Conservation (phyloP, 805 yeast genomes). For the Myxozyma melibiosi region DNA sequence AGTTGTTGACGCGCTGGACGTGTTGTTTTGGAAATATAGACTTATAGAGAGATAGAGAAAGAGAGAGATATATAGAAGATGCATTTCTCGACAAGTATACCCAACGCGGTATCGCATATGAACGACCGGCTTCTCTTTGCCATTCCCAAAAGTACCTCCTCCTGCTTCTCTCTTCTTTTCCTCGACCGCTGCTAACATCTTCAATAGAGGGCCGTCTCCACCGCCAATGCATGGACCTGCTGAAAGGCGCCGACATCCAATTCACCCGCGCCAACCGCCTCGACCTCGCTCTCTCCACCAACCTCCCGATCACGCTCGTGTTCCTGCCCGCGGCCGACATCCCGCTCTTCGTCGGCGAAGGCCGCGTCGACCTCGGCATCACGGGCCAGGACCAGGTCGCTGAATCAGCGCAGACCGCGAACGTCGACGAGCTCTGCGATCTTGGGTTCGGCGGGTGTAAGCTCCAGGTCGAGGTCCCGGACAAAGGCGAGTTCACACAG, state of each 20-base stretch:
- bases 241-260: slow-evolving; percentile 89
- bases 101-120: slow-evolving; percentile 93
- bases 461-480: slow-evolving; percentile 94
- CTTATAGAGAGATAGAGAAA: too few relatives aligned
- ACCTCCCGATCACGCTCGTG: slow-evolving; percentile 87
- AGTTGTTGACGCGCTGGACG: too few relatives aligned
- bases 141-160: slow-evolving; percentile 83
- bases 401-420: slow-evolving; percentile 81
- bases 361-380: slow-evolving; percentile 94
- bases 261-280: slow-evolving; percentile 87
- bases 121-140: slow-evolving; percentile 92
- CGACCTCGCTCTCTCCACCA: slow-evolving; percentile 92
- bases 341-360: slow-evolving; percentile 96
- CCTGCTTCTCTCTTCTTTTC: not conserved
- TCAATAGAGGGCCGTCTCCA: slow-evolving; percentile 80
- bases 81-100: too few relatives aligned
- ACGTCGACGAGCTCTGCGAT: slow-evolving; percentile 76
- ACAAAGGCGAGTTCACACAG: slow-evolving; percentile 58
- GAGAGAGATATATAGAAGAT: too few relatives aligned
- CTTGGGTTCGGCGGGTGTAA: slow-evolving; percentile 87
- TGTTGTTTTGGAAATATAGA: too few relatives aligned
- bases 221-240: slow-evolving; percentile 78
- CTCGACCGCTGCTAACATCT: not conserved
- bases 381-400: slow-evolving; percentile 96
- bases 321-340: slow-evolving; percentile 98